phyloP scores from a whole-genome alignment of 2,329 filamentous ascomycete species.

The Trichoderma atrobrunneum region DNA sequence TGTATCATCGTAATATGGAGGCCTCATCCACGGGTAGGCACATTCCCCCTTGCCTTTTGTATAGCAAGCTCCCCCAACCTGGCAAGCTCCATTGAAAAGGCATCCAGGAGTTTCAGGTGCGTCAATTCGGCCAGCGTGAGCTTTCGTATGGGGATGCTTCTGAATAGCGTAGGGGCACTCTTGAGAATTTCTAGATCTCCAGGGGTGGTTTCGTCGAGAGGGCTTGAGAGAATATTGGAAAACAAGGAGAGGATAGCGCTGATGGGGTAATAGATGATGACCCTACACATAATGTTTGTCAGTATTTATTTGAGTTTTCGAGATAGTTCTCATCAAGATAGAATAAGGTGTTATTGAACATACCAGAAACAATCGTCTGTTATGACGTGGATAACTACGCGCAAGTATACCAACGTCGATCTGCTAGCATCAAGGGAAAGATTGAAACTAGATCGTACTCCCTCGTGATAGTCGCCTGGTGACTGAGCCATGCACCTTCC shows the following conservation, averaged over 20 bases:
- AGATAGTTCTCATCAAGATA: no score
- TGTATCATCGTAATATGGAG: background rate
- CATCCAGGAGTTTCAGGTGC: background rate
- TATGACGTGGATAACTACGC: background rate
- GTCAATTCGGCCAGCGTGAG: background rate
- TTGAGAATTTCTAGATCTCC: background rate
- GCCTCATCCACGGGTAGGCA: background rate
- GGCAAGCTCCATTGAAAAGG: background rate
- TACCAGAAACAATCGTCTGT: background rate
- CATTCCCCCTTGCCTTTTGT: background rate
- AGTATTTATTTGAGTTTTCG: no score
- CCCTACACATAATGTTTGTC: no score
- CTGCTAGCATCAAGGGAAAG: background rate
- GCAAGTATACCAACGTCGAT: background rate
- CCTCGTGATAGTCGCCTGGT: background rate
- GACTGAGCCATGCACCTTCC: background rate
- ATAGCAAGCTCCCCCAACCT: background rate
- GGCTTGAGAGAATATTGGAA: background rate
- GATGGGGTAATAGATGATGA: background rate
- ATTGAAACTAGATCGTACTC: background rate
- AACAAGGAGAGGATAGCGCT: background rate
- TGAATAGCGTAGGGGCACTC: background rate
- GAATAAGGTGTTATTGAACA: background rate
- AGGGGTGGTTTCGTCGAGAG: background rate
- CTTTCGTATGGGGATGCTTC: background rate